Conservation (phyloP, 2,329 filamentous ascomycete species). For the Penicillium sp. region DNA sequence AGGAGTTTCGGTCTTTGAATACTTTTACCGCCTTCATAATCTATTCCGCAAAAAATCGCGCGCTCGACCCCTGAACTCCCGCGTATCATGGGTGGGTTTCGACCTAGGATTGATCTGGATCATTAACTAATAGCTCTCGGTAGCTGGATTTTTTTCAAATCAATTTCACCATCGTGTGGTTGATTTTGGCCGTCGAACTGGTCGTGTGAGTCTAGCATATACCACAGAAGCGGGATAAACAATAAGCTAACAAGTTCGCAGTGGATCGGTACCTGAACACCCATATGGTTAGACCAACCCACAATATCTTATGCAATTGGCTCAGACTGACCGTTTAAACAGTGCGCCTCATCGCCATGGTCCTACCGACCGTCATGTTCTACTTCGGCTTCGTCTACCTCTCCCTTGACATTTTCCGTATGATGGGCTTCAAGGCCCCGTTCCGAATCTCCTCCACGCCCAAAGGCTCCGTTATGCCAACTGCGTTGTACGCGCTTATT, state of each 20-base stretch:
- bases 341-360: slow-evolving; percentile 47
- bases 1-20: slow-evolving; percentile 45
- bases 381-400: slow-evolving; percentile 46
- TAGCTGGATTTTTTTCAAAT: slow-evolving; percentile 49
- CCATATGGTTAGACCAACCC: slow-evolving; percentile 37
- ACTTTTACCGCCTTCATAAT: slow-evolving; percentile 43
- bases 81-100: slow-evolving; percentile 41
- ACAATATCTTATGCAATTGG: background rate
- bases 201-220: slow-evolving; percentile 36
- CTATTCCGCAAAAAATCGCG: slow-evolving; percentile 39
- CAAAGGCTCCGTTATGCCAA: slow-evolving; percentile 58
- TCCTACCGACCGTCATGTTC: slow-evolving; percentile 47
- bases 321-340: slow-evolving; percentile 2
- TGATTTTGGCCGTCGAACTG: slow-evolving; percentile 43
- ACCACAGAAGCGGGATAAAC: background rate
- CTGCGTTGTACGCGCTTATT: slow-evolving; percentile 62
- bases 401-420: slow-evolving; percentile 43
- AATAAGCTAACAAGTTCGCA: slow-evolving; percentile 22
- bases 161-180: slow-evolving; percentile 47
- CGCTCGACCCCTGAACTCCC: slow-evolving; percentile 42
- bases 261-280: slow-evolving; percentile 41
- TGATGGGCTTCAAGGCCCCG: slow-evolving; percentile 49
- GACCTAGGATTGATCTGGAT: background rate
- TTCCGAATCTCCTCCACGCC: slow-evolving; percentile 64
- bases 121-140: slow-evolving; percentile 2